These are phyloP conservation scores for Torrubiella hemipterigena DNA, from an alignment of 2,329 filamentous ascomycete species.

Conservation along the genomic window DNA sequence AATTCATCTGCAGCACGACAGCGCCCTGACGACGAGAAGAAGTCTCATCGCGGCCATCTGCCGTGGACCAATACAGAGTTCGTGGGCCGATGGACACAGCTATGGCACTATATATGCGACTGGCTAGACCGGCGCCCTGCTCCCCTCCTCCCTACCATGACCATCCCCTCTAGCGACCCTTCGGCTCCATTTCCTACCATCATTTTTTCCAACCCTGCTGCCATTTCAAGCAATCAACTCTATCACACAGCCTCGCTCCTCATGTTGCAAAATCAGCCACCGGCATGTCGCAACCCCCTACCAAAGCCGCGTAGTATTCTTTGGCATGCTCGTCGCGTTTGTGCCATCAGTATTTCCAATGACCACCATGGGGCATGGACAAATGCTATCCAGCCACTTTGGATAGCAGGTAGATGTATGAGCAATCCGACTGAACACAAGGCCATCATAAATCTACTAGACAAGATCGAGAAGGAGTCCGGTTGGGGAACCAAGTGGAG, in stretches of 20 bases:
- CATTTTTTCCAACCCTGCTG: constrained; percentile 36
- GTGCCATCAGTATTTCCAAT: constrained; percentile 39
- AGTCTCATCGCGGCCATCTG: background rate
- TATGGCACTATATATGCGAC: constrained; percentile 26
- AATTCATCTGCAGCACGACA: background rate
- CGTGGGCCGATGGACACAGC: constrained; percentile 20
- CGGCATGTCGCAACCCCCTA: constrained; percentile 23
- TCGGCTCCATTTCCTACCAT: constrained; percentile 36
- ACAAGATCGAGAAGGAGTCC: constrained; percentile 36
- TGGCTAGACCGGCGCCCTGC: constrained; percentile 25
- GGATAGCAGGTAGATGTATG: constrained; percentile 39
- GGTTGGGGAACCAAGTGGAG: constrained; percentile 43
- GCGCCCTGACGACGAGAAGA: background rate
- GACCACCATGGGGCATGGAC: constrained; percentile 40
- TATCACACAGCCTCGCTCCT: constrained; percentile 41
- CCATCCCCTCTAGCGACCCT: constrained; percentile 23
- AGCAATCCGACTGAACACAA: constrained; percentile 31
- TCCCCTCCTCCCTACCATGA: constrained; percentile 22
- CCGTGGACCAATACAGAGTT: constrained; percentile 13
- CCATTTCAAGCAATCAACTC: constrained; percentile 41
- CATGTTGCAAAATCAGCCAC: constrained; percentile 33
- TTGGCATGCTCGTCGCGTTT: constrained; percentile 41
- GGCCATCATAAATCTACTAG: constrained; percentile 31
- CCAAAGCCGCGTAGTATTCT: constrained; percentile 24
- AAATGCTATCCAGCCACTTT: constrained; percentile 41